A percentile compares a stretch with the other conserved stretches of the same genome.
Evolutionary conservation across 1,139 yeast genomes (phyloP).

Genomic region (Torulaspora globosa): DNA sequence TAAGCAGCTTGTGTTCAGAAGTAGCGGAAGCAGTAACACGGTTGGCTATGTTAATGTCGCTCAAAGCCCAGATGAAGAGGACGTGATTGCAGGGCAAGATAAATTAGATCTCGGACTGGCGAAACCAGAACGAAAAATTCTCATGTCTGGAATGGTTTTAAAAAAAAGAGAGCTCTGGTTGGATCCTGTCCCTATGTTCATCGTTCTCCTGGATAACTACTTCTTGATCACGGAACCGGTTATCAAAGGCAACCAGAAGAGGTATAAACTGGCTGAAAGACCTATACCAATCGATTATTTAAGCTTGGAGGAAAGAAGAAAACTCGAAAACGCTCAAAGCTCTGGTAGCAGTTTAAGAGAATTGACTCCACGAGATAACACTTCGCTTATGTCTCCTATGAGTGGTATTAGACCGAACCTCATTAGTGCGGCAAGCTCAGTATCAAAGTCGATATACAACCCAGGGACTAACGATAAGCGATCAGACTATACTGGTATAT

Average conservation of each 20-base stretch:
- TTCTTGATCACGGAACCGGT: constrained; percentile 58
- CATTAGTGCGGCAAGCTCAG: constrained; percentile 22
- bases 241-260: constrained; percentile 25
- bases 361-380: constrained; percentile 12
- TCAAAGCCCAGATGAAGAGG: constrained; percentile 26
- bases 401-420: constrained; percentile 23
- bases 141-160: constrained; percentile 56
- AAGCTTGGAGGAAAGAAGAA: constrained; percentile 44
- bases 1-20: constrained; percentile 49
- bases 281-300: constrained; percentile 62
- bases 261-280: constrained; percentile 48
- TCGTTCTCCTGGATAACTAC: constrained; percentile 69
- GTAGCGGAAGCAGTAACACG: constrained; percentile 34
- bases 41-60: constrained; percentile 33
- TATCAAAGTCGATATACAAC: constrained; percentile 17
- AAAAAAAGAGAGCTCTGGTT: constrained; percentile 62
- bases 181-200: constrained; percentile 47
- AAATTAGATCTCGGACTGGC: constrained; percentile 47
- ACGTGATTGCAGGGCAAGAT: constrained; percentile 39
- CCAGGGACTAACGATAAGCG: constrained; percentile 8
- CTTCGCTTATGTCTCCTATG: constrained; percentile 24
- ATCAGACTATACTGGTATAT: constrained; percentile 14
- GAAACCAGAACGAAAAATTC: constrained; percentile 54
- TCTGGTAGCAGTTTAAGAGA: constrained; percentile 11
- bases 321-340: constrained; percentile 12